Conservation (phyloP, 129 eudicot species). For the Solidago caesia region DNA sequence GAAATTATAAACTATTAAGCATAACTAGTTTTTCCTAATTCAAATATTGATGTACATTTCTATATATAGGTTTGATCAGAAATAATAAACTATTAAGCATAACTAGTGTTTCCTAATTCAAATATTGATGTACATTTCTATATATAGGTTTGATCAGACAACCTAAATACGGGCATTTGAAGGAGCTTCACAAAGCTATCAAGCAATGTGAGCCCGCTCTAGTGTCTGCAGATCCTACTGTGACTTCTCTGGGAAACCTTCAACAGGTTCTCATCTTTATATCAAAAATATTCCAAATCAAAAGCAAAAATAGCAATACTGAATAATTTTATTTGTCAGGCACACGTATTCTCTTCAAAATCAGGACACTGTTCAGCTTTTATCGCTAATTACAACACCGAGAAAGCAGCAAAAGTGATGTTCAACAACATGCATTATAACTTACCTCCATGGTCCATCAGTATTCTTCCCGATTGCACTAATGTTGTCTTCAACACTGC, state of each 20-base stretch:
- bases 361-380: slow-evolving; percentile 52
- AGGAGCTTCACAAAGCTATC: slow-evolving; percentile 60
- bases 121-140: background rate
- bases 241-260: slow-evolving; percentile 43
- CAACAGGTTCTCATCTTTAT: slow-evolving; percentile 39
- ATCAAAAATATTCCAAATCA: background rate
- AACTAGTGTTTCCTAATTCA: background rate
- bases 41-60: background rate
- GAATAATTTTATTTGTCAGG: slow-evolving; percentile 29
- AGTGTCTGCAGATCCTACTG: slow-evolving; percentile 45
- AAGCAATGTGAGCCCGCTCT: slow-evolving; percentile 54
- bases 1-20: background rate
- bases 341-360: slow-evolving; percentile 43
- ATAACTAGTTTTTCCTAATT: background rate
- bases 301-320: background rate
- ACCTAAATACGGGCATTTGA: slow-evolving; percentile 56
- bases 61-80: background rate
- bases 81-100: background rate
- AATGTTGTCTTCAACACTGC: slow-evolving; percentile 50
- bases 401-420: slow-evolving; percentile 46
- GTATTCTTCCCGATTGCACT: slow-evolving; percentile 53
- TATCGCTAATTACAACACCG: slow-evolving; percentile 44
- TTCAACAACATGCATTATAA: slow-evolving; percentile 53
- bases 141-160: slow-evolving; percentile 54
- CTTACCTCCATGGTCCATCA: slow-evolving; percentile 60